phyloP scores from a whole-genome alignment of 2,329 filamentous ascomycete genomes.

The Venturia pyrina region DNA sequence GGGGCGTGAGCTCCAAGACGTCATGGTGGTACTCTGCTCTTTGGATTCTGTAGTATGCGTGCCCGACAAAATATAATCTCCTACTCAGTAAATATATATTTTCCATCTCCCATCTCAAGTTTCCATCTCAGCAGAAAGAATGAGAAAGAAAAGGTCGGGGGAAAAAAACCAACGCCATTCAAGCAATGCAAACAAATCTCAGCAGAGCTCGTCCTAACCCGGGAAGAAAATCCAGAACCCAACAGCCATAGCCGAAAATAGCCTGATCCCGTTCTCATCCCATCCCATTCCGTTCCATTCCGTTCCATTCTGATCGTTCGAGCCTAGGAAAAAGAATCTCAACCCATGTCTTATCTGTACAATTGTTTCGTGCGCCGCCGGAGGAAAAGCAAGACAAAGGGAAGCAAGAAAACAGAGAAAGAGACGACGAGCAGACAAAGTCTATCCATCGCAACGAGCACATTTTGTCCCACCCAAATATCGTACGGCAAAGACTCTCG shows the following conservation, averaged over 20 bases:
- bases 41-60: background rate
- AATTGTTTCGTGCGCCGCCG: background rate
- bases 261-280: background rate
- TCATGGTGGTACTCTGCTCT: background rate
- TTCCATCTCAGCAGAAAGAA: background rate
- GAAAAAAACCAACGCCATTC: background rate
- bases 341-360: background rate
- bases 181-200: slow-evolving; percentile 3
- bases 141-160: background rate
- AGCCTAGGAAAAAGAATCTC: background rate
- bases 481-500: background rate
- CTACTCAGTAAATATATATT: background rate
- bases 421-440: background rate
- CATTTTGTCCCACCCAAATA: background rate
- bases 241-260: background rate
- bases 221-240: background rate
- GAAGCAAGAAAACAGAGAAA: background rate
- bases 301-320: background rate
- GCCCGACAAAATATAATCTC: background rate
- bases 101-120: background rate
- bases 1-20: no score
- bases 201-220: background rate
- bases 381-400: background rate
- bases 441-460: background rate
- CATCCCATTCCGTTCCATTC: background rate